Percentiles rank a stretch among this genome's conserved stretches.
phyloP scores from a whole-genome alignment of 2,329 filamentous ascomycete genomes.

The Aspergillus sp. region DNA sequence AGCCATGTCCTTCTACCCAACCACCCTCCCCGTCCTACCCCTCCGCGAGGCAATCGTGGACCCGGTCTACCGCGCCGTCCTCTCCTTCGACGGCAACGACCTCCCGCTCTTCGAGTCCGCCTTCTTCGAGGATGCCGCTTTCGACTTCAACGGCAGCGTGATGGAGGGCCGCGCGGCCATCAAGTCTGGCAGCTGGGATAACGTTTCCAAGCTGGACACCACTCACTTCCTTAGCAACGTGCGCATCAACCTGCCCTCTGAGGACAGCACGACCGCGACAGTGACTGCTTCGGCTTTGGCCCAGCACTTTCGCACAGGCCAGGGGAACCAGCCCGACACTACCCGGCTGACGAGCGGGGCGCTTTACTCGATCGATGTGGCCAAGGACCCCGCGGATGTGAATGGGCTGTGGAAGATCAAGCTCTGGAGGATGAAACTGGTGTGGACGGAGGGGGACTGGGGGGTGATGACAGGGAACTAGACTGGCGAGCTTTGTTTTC shows the following conservation, averaged over 20 bases:
- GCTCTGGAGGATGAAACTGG: constrained; percentile 30
- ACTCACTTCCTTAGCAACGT: constrained; percentile 26
- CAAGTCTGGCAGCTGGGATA: constrained; percentile 18
- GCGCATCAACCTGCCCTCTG: too few species aligned
- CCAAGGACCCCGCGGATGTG: not conserved
- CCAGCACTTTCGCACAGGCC: constrained; percentile 25
- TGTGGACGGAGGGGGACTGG: constrained; percentile 31
- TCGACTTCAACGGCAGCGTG: constrained; percentile 21
- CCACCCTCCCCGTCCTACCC: constrained; percentile 18
- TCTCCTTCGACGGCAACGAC: constrained; percentile 32
- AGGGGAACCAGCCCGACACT: constrained; percentile 27
- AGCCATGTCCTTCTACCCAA: too few species aligned
- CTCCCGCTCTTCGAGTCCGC: constrained; percentile 32
- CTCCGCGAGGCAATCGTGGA: constrained; percentile 37
- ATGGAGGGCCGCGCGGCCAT: constrained; percentile 26
- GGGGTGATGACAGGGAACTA: constrained; percentile 4
- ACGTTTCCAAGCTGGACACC: constrained; percentile 32
- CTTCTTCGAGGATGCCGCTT: constrained; percentile 23
- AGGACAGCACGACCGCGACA: too few species aligned
- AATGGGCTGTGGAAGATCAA: constrained; percentile 40
- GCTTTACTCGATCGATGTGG: constrained; percentile 35
- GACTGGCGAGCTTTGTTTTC: too few species aligned
- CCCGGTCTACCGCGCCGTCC: constrained; percentile 31
- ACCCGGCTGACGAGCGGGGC: constrained; percentile 26
- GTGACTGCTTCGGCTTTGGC: too few species aligned